Conservation (phyloP, 2,329 filamentous ascomycete genomes). For the Salinomyces thailandicus region DNA sequence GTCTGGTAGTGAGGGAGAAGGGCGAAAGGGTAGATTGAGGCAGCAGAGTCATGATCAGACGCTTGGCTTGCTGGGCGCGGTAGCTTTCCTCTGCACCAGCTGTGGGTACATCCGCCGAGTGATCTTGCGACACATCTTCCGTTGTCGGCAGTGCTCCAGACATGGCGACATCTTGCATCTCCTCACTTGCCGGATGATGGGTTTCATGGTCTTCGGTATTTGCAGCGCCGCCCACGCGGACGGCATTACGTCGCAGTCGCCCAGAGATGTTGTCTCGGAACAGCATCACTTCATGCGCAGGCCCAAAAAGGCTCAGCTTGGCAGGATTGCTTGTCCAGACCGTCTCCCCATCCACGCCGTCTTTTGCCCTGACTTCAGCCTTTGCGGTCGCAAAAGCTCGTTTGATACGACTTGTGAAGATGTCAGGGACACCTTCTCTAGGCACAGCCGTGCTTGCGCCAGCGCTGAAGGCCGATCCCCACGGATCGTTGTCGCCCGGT, state of each 20-base stretch:
- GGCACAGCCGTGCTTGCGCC: constrained; percentile 63
- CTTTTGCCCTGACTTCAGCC: constrained; percentile 34
- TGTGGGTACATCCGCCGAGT: background rate
- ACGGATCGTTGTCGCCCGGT: constrained; percentile 95
- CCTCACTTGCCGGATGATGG: constrained; percentile 17
- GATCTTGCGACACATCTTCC: constrained; percentile 11
- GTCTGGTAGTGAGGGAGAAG: constrained; percentile 68
- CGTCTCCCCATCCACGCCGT: constrained; percentile 55
- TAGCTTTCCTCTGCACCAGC: constrained; percentile 7
- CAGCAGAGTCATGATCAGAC: constrained; percentile 75
- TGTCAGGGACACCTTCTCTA: constrained; percentile 62
- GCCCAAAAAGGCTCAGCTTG: constrained; percentile 73
- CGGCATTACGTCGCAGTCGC: constrained; percentile 63
- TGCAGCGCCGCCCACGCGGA: constrained; percentile 52
- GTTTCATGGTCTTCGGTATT: constrained; percentile 8
- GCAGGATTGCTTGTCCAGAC: constrained; percentile 86
- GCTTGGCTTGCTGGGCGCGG: constrained; percentile 21
- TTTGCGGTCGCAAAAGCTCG: constrained; percentile 72
- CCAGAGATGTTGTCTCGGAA: constrained; percentile 79
- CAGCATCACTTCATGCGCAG: constrained; percentile 74
- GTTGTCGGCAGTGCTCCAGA: constrained; percentile 21
- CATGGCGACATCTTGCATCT: constrained; percentile 17
- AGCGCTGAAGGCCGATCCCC: constrained; percentile 74
- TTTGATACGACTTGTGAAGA: constrained; percentile 82
- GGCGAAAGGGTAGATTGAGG: constrained; percentile 85